Percentiles rank a stretch among this genome's conserved stretches.
These are phyloP conservation scores for Sporothrix inflata DNA, from an alignment of 2,329 filamentous ascomycete species.

Conservation along the genomic window DNA sequence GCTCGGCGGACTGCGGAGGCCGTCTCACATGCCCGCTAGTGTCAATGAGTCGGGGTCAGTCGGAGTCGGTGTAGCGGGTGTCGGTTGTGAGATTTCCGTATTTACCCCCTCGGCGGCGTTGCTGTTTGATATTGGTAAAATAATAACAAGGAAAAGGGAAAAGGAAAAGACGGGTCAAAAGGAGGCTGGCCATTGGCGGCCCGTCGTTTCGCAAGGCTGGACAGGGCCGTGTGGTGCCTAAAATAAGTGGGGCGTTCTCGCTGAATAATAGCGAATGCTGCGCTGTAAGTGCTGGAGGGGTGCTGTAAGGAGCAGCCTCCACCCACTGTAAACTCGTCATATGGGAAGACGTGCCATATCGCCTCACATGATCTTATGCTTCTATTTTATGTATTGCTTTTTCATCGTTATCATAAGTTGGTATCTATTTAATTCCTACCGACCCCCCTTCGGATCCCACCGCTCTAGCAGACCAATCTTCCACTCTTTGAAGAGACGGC, in stretches of 20 bases:
- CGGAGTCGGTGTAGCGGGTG: background rate
- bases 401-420: background rate
- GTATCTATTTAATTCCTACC: background rate
- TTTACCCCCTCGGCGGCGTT: background rate
- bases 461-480: slow-evolving; percentile 64
- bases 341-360: too few species aligned
- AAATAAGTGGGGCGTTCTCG: background rate
- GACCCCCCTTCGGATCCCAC: slow-evolving; percentile 41
- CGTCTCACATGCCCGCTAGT: background rate
- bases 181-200: background rate
- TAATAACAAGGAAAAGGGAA: background rate
- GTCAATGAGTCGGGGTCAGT: background rate
- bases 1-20: background rate
- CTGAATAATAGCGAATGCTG: background rate
- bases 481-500: slow-evolving; percentile 67
- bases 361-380: too few species aligned
- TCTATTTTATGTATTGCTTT: background rate
- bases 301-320: background rate
- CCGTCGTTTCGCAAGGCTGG: slow-evolving; percentile 7
- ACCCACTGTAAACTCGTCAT: too few species aligned
- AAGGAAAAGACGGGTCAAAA: background rate
- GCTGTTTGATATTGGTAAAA: background rate
- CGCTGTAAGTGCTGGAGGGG: background rate
- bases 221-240: background rate
- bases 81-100: background rate